phyloP scores from a whole-genome alignment of 1,139 yeast genomes.

The Wickerhamiella pararugosa region DNA sequence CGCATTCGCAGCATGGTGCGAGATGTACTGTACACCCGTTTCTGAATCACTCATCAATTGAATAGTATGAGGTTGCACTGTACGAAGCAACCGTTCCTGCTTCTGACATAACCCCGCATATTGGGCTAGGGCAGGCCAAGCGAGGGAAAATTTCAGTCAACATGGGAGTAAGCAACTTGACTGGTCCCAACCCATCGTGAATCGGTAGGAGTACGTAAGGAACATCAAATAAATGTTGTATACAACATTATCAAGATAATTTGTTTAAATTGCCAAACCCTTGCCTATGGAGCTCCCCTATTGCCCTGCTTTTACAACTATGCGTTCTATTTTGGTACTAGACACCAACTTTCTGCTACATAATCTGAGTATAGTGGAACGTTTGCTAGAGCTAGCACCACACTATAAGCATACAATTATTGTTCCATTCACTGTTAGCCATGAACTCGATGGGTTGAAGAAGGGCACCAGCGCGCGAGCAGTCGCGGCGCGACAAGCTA shows the following conservation, averaged over 20 bases:
- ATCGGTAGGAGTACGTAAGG: background rate
- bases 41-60: constrained; percentile 13
- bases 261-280: background rate
- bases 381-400: constrained; percentile 29
- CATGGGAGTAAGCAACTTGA: background rate
- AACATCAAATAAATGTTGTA: background rate
- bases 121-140: background rate
- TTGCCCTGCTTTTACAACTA: background rate
- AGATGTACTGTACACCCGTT: constrained; percentile 11
- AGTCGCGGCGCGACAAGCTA: constrained; percentile 52
- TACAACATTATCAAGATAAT: background rate
- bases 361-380: constrained; percentile 43
- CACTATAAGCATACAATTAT: constrained; percentile 37
- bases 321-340: constrained; percentile 31
- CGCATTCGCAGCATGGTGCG: constrained; percentile 47
- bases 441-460: constrained; percentile 72
- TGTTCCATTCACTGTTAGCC: constrained; percentile 54
- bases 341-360: constrained; percentile 71
- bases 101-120: background rate
- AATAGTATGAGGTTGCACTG: background rate
- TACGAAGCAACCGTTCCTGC: background rate
- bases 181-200: background rate
- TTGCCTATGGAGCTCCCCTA: background rate
- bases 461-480: constrained; percentile 13
- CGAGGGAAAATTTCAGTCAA: background rate